phyloP scores from a whole-genome alignment of 2,329 filamentous ascomycete species.

The Camillea tinctor region DNA sequence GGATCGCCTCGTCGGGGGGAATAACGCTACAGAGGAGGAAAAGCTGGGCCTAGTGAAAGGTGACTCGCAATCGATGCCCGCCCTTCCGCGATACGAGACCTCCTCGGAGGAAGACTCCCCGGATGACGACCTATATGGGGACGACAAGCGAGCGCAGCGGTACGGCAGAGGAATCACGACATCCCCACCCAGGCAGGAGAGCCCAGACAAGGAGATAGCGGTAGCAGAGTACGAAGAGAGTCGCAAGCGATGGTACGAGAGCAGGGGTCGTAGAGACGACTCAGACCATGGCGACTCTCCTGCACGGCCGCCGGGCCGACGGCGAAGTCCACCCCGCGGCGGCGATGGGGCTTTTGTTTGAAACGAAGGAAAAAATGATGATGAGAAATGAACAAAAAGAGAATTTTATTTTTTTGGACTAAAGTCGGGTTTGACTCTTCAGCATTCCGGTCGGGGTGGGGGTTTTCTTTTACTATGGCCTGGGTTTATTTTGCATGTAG shows the following conservation, averaged over 20 bases:
- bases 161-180: conserved; percentile 45
- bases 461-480: too few relatives aligned
- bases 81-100: conserved; percentile 36
- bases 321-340: conserved; percentile 17
- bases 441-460: too few relatives aligned
- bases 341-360: conserved; percentile 22
- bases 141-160: conserved; percentile 31
- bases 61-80: conserved; percentile 46
- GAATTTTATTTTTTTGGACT: conserved; percentile 13
- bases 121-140: conserved; percentile 26
- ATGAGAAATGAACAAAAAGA: conserved; percentile 28
- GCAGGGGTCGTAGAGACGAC: conserved; percentile 19
- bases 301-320: conserved; percentile 20
- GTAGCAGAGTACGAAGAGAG: conserved; percentile 28
- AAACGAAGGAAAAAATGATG: conserved; percentile 16
- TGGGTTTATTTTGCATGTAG: background rate
- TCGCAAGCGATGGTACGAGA: conserved; percentile 27
- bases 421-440: too few relatives aligned
- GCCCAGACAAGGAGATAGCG: conserved; percentile 29
- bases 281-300: conserved; percentile 18
- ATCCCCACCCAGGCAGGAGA: conserved; percentile 34
- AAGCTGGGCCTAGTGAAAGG: conserved; percentile 78
- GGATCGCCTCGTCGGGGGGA: conserved; percentile 37
- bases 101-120: conserved; percentile 27
- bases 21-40: conserved; percentile 76